A percentile compares a stretch with the other conserved stretches of the same genome.
Conservation (phyloP, 2,329 filamentous ascomycete species). For the Alternaria novae-zelandiae region DNA sequence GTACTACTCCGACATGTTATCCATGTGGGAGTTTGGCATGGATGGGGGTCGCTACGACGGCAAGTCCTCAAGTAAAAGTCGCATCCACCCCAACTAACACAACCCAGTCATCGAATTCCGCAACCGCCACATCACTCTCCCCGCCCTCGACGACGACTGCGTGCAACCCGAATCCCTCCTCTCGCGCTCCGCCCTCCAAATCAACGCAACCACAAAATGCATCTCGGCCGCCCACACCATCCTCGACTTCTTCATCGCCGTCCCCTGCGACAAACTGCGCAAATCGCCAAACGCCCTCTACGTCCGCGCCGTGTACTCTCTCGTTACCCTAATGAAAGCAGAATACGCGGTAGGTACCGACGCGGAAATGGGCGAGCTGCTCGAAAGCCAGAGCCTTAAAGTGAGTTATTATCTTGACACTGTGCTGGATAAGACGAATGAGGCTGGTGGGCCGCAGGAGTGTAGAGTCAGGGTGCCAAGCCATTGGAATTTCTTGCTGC, state of each 20-base stretch:
- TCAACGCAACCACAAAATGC: slow-evolving; percentile 46
- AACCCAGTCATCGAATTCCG: slow-evolving; percentile 38
- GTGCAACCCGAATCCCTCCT: slow-evolving; percentile 43
- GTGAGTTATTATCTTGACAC: slow-evolving; percentile 39
- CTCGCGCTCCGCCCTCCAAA: slow-evolving; percentile 41
- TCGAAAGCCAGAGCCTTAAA: slow-evolving; percentile 41
- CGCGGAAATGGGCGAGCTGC: slow-evolving; percentile 40
- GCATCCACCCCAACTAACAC: not conserved
- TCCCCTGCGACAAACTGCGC: slow-evolving; percentile 29
- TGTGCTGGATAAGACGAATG: slow-evolving; percentile 26
- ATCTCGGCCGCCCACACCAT: slow-evolving; percentile 41
- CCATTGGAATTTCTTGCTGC: slow-evolving; percentile 41
- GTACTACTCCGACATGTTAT: slow-evolving; percentile 42
- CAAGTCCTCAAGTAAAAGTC: no score
- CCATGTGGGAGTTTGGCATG: slow-evolving; percentile 49
- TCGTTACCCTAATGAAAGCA: slow-evolving; percentile 43
- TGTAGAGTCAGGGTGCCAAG: slow-evolving; percentile 39
- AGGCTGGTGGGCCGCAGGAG: slow-evolving; percentile 38
- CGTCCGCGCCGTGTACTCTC: slow-evolving; percentile 40
- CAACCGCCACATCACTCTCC: slow-evolving; percentile 43
- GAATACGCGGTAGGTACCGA: slow-evolving; percentile 46
- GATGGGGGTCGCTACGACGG: slow-evolving; percentile 44
- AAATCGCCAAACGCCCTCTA: slow-evolving; percentile 39
- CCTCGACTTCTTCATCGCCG: slow-evolving; percentile 37
- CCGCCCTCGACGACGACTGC: slow-evolving; percentile 41